phyloP scores from a whole-genome alignment of 495 filamentous ascomycete species.

The Hypoxylon trugodes region DNA sequence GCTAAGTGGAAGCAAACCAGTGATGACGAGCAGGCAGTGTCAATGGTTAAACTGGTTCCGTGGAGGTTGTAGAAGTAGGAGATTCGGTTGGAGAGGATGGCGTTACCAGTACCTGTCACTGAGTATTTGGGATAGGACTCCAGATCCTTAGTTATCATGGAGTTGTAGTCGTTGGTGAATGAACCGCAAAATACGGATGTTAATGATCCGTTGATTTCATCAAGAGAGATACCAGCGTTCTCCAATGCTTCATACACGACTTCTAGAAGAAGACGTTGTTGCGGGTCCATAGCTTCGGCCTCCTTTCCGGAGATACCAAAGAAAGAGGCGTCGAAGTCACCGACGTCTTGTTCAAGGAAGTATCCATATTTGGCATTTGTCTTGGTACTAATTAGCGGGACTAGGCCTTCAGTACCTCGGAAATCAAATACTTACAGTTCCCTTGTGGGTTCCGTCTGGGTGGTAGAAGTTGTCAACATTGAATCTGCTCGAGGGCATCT shows the following conservation, averaged over 20 bases:
- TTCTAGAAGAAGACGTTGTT: too few relatives aligned
- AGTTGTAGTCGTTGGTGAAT: conserved; percentile 36
- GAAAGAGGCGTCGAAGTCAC: too few relatives aligned
- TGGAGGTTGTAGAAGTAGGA: conserved; percentile 58
- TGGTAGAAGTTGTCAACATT: too few relatives aligned
- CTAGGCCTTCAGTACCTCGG: too few relatives aligned
- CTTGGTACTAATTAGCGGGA: too few relatives aligned
- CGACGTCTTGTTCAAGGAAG: too few relatives aligned
- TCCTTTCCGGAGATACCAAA: too few relatives aligned
- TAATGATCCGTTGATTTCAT: conserved; percentile 15
- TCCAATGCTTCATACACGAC: conserved; percentile 19
- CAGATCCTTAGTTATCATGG: conserved; percentile 21
- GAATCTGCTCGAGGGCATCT: too few relatives aligned
- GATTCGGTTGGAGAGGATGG: conserved; percentile 65
- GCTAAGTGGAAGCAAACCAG: conserved; percentile 63
- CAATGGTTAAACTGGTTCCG: conserved; percentile 64
- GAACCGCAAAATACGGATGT: conserved; percentile 36
- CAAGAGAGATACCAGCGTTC: conserved; percentile 41
- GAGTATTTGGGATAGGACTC: conserved; percentile 44
- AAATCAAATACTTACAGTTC: too few relatives aligned
- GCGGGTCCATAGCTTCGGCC: too few relatives aligned
- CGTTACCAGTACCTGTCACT: conserved; percentile 50
- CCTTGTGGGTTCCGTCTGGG: too few relatives aligned
- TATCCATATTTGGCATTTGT: too few relatives aligned
- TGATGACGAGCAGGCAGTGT: conserved; percentile 82